Evolutionary conservation across 305 asterid genomes (phyloP), one percentile per base, ranked within the genome.

Genomic region (Solanum hybrid): DNA sequence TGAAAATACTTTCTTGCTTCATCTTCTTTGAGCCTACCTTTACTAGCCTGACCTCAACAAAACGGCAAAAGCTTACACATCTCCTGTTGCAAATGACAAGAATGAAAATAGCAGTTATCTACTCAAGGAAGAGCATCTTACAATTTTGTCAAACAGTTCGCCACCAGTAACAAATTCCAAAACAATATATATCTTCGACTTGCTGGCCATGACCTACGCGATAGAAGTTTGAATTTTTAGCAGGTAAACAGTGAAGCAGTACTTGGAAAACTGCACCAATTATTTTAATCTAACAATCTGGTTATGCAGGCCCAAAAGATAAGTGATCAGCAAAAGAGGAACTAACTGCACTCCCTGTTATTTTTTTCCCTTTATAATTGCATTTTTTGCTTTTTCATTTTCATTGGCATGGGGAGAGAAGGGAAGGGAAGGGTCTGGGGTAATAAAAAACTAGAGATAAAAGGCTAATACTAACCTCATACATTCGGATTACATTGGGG

Each of bases 91-190:
- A 75, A 38, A 90, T 76, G 35, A 36, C 72, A 75, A 37, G 87
- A 86, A 71, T 69, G 32, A 88, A 6, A 27, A 85, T 36, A 89
- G 69, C 10, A 79, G 31, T 56, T 46, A 46, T 60, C 71, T 60
- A 60, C 71, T 20, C 26, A 31, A 56, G 35, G 14, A 13, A 85
- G 77, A 85, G 51, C 34, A 31, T 64, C 96, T 87, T 96, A 97
- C 99, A 89, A 97, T 97, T 93, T 95, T 96, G 93, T 95, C 98
- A 82, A 96, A 97, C 86, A 96, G 98, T 95, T 97, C 99, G 56
- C 99, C 99, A 77, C 99, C 99, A 4, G 98, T 96, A 93, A 97
- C 97, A 79, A 97, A 97, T 90, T 97, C 99, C 94, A 97, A 93
- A 46, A 96, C 98, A 78, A 97, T 96, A 89, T 97, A 97, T 91